Conservation (phyloP, 75 land plant species). For the Sequoiadendron giganteum region DNA sequence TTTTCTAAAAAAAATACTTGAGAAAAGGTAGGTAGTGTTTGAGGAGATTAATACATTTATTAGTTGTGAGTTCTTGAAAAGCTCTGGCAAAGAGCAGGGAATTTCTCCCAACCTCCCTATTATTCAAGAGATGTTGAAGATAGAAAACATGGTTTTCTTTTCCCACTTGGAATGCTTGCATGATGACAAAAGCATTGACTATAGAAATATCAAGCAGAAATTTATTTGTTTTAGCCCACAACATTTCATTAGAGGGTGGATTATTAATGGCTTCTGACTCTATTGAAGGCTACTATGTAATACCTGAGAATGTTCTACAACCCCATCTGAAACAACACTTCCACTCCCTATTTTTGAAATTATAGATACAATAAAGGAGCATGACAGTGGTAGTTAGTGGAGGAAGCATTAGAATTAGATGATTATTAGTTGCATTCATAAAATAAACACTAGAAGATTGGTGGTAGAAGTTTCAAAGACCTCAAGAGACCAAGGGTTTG, state of each 20-base stretch:
- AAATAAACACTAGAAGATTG: too few species aligned
- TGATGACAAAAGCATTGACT: slow-evolving; percentile 43
- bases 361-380: slow-evolving; percentile 31
- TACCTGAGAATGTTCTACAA: slow-evolving; percentile 67
- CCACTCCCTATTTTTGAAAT: slow-evolving; percentile 43
- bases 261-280: slow-evolving; percentile 51
- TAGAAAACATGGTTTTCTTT: slow-evolving; percentile 73
- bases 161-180: slow-evolving; percentile 53
- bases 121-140: slow-evolving; percentile 12
- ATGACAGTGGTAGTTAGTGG: slow-evolving; percentile 79
- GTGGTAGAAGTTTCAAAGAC: too few species aligned
- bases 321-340: slow-evolving; percentile 67
- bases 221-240: slow-evolving; percentile 32
- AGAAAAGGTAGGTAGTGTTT: too few species aligned
- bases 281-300: slow-evolving; percentile 58
- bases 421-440: neutral
- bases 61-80: too few species aligned
- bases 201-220: slow-evolving; percentile 39
- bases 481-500: too few species aligned
- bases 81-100: too few species aligned
- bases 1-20: too few species aligned
- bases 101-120: too few species aligned
- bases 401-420: slow-evolving; percentile 10
- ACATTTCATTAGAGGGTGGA: slow-evolving; percentile 52
- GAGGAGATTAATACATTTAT: too few species aligned